A percentile compares a stretch with the other conserved stretches of the same genome.
phyloP scores from a whole-genome alignment of 2,329 filamentous ascomycete genomes.

The Chrysosphaeria jannelii region DNA sequence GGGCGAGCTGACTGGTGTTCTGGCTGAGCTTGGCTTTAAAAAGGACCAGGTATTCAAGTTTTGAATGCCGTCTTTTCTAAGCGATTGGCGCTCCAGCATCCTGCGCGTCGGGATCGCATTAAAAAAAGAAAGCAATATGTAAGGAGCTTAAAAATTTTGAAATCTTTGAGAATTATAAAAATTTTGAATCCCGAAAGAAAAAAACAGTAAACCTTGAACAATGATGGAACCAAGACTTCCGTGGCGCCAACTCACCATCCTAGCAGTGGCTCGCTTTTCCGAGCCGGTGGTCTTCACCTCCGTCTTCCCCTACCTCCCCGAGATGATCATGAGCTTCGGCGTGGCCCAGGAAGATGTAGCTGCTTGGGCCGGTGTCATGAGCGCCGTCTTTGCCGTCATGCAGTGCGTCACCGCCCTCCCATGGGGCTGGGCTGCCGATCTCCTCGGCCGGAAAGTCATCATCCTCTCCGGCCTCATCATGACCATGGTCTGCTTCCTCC shows the following conservation, averaged over 20 bases:
- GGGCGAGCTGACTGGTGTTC: conserved; percentile 54
- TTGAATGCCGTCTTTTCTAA: conserved; percentile 16
- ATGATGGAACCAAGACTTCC: too few relatives aligned
- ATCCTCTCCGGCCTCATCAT: conserved; percentile 44
- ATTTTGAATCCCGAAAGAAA: too few relatives aligned
- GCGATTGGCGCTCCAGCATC: not conserved
- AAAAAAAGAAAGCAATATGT: too few relatives aligned
- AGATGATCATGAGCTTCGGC: conserved; percentile 61
- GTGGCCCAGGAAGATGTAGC: conserved; percentile 41
- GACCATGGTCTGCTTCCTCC: conserved; percentile 53
- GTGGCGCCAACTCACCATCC: too few relatives aligned
- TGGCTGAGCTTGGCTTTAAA: conserved; percentile 27
- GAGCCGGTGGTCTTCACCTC: conserved; percentile 46
- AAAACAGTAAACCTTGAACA: too few relatives aligned
- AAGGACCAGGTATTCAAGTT: conserved; percentile 85
- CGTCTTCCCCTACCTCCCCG: conserved; percentile 39
- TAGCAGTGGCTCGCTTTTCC: conserved; percentile 50
- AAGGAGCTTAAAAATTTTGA: too few relatives aligned
- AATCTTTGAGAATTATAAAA: too few relatives aligned
- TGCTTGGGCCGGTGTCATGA: conserved; percentile 51
- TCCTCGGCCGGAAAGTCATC: conserved; percentile 50
- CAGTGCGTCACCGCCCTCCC: conserved; percentile 42
- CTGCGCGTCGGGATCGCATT: too few relatives aligned
- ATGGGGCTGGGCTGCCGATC: conserved; percentile 53
- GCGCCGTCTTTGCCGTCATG: conserved; percentile 38